These are phyloP conservation scores for Dothistroma septosporum DNA, from an alignment of 2,329 filamentous ascomycete species.

Conservation along the genomic window DNA sequence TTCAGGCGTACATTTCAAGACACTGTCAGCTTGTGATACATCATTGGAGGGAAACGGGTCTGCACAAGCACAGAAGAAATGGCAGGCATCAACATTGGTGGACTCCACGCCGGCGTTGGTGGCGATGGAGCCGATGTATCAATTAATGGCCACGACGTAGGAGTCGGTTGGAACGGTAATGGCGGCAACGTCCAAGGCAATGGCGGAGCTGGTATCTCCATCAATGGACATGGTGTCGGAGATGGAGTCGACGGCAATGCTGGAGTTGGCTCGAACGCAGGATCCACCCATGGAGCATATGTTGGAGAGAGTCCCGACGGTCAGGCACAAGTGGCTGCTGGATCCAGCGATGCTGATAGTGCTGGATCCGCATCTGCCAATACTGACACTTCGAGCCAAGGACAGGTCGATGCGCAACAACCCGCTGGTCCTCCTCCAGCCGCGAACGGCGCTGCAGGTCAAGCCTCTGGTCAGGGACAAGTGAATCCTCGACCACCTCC, in stretches of 20 bases:
- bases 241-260: neutral
- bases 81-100: slow-evolving; percentile 2
- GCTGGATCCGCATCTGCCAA: neutral
- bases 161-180: neutral
- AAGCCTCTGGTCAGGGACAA: neutral
- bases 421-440: neutral
- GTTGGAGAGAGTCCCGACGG: neutral
- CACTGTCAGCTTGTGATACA: neutral
- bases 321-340: neutral
- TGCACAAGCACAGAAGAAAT: neutral
- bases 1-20: neutral
- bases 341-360: neutral
- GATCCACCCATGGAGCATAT: neutral
- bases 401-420: neutral
- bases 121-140: neutral
- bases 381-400: neutral
- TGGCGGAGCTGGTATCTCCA: slow-evolving; percentile 1
- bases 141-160: neutral
- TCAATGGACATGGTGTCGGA: slow-evolving; percentile 1
- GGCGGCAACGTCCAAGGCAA: slow-evolving; percentile 4
- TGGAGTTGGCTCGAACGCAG: neutral
- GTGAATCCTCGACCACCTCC: neutral
- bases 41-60: neutral
- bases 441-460: neutral
- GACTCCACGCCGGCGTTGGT: neutral